phyloP scores from a whole-genome alignment of 495 filamentous ascomycete species.

The Xylaria curta region DNA sequence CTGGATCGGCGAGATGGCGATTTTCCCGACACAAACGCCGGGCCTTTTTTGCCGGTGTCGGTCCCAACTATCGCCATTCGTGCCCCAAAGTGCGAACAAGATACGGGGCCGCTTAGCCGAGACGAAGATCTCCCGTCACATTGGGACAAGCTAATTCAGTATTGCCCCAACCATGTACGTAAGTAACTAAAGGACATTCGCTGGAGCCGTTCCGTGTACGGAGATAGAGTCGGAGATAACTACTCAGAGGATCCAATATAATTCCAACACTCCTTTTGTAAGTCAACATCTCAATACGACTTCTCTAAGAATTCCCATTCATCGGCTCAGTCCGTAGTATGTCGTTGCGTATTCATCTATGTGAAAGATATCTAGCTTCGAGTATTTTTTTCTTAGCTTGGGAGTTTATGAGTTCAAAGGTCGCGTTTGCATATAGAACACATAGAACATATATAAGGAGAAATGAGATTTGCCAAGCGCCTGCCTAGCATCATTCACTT shows the following conservation, averaged over 20 bases:
- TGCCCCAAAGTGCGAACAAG: not conserved
- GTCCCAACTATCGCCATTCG: slow-evolving; percentile 1
- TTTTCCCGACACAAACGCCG: slow-evolving; percentile 4
- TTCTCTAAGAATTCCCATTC: too few species aligned
- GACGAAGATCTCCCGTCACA: not conserved
- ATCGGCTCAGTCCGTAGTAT: not conserved
- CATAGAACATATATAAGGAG: not conserved
- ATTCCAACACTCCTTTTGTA: not conserved
- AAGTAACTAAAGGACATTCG: not conserved
- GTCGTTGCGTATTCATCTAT: not conserved
- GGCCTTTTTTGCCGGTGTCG: not conserved
- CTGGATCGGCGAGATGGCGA: slow-evolving; percentile 9
- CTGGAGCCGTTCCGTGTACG: not conserved
- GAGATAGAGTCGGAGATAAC: slow-evolving; percentile 10
- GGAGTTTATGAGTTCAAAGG: not conserved
- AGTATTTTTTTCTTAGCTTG: not conserved
- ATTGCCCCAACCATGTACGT: not conserved
- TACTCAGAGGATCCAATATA: not conserved
- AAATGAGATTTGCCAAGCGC: not conserved
- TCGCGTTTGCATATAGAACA: not conserved
- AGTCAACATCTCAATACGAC: too few species aligned
- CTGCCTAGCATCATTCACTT: not conserved
- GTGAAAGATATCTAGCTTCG: not conserved
- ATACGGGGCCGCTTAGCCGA: slow-evolving; percentile 12
- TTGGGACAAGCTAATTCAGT: not conserved